phyloP scores from a whole-genome alignment of 495 filamentous ascomycete genomes.

The Haplographium delicatum region DNA sequence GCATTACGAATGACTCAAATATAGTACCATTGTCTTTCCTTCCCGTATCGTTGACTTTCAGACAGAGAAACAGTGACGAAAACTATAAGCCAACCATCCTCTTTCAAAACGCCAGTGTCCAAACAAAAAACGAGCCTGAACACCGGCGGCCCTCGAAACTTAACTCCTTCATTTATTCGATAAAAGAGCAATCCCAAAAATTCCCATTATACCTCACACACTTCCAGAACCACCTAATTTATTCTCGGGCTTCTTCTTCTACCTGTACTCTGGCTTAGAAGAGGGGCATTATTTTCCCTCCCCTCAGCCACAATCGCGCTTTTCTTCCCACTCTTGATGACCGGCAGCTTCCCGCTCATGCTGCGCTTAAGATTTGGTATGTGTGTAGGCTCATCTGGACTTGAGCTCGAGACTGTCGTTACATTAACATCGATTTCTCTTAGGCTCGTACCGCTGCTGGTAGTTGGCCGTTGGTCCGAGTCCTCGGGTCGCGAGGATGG shows the following conservation, averaged over 20 bases:
- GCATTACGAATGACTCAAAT: too few relatives aligned
- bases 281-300: conserved; percentile 52
- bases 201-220: too few relatives aligned
- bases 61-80: too few relatives aligned
- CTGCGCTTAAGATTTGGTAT: conserved; percentile 49
- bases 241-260: conserved; percentile 48
- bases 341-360: conserved; percentile 38
- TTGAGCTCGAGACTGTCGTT: conserved; percentile 13
- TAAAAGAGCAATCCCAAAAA: too few relatives aligned
- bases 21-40: too few relatives aligned
- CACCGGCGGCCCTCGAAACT: too few relatives aligned
- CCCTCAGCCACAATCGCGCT: conserved; percentile 45
- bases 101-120: too few relatives aligned
- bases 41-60: too few relatives aligned
- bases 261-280: conserved; percentile 34
- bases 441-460: conserved; percentile 42
- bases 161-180: too few relatives aligned
- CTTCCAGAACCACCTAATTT: too few relatives aligned
- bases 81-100: too few relatives aligned
- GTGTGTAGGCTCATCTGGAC: conserved; percentile 21
- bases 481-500: conserved; percentile 24
- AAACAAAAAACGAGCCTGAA: too few relatives aligned
- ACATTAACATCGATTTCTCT: conserved; percentile 53
- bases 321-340: conserved; percentile 42
- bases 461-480: conserved; percentile 25